Conservation (phyloP, 495 filamentous ascomycete species). For the Xylaria intraflava region DNA sequence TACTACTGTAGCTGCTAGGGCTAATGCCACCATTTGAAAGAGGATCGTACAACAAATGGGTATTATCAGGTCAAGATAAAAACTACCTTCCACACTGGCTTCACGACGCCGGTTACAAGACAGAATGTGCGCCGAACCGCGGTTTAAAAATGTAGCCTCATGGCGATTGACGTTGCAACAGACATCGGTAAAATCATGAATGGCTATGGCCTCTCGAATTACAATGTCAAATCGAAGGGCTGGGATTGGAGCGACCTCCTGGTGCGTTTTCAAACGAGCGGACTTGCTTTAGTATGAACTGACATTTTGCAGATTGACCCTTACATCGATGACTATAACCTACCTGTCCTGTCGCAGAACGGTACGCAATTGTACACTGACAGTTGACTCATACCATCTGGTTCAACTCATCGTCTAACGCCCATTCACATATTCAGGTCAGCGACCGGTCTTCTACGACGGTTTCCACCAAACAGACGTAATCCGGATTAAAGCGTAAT, state of each 20-base stretch:
- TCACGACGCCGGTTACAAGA: slow-evolving; percentile 48
- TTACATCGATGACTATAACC: slow-evolving; percentile 52
- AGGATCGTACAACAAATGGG: slow-evolving; percentile 54
- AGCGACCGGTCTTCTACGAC: slow-evolving; percentile 30
- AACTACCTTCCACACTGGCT: slow-evolving; percentile 53
- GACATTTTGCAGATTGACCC: slow-evolving; percentile 47
- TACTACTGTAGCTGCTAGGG: too few relatives aligned
- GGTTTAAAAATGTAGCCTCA: background rate
- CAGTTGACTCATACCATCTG: too few relatives aligned
- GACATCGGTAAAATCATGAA: slow-evolving; percentile 53
- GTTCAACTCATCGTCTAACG: too few relatives aligned
- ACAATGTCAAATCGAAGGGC: slow-evolving; percentile 31
- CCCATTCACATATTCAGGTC: too few relatives aligned
- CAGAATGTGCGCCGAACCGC: slow-evolving; percentile 36
- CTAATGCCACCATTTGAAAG: slow-evolving; percentile 24
- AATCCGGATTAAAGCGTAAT: slow-evolving; percentile 42
- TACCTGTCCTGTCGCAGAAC: slow-evolving; percentile 49
- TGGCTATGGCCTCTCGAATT: slow-evolving; percentile 38
- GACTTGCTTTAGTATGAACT: too few relatives aligned
- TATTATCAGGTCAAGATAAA: slow-evolving; percentile 48
- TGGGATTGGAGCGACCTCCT: too few relatives aligned
- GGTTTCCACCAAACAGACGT: slow-evolving; percentile 48
- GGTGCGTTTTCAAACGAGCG: too few relatives aligned
- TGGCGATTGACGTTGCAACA: background rate
- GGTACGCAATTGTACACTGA: slow-evolving; percentile 37